Base-by-base conservation (phyloP, 2,329 filamentous ascomycete species). In the Cadophora gregata region DNA sequence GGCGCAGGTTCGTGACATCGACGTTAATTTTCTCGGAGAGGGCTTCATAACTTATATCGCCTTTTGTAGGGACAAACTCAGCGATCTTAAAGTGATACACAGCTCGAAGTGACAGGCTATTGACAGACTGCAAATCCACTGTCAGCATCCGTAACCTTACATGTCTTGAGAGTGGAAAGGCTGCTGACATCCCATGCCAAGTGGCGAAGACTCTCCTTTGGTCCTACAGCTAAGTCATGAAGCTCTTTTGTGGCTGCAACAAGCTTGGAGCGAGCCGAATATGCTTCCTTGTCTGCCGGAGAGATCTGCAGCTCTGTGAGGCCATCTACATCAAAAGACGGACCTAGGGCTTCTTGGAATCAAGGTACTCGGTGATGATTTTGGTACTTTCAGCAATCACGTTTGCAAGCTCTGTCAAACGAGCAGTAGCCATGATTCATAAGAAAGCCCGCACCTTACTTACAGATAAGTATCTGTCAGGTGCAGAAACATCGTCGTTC, bases 151-250 rank as follows among this genome's bases (percentile, higher is more conserved):
- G 36, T 42, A 6, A 42, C 7, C 10, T 4, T 67, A 47, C 31
- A 67, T 71, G 10, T 65, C 31, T 33, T 10, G 10, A 5, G 31
- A 10, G 10, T 33, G 5, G 31, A 10, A 33, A 33, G 31, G 64
- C 38, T 62, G 61, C 56, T 45, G 51, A 55, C 60, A 62, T 62
- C 60, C 60, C 60, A 62, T 36, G 60, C 60, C 33, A 62, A 55
- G 53, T 62, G 31, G n/a, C 60, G 47, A 42, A 62, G 48, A 29
- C 47, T 55, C 24, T 62, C 60, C 36, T 62, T 62, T 8, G 60
- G 60, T 38, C 60, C 60, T 21, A 55, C 47, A 7, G 60, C 48
- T 21, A 62, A 45, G 36, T 36, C 60, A 33, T 55, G 60, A 62
- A 38, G 31, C 24, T 62, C 60, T 29, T 62, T 62, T 21, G 60